Conservation (phyloP, 2,329 filamentous ascomycete genomes). For the Pseudogymnoascus sp. region DNA sequence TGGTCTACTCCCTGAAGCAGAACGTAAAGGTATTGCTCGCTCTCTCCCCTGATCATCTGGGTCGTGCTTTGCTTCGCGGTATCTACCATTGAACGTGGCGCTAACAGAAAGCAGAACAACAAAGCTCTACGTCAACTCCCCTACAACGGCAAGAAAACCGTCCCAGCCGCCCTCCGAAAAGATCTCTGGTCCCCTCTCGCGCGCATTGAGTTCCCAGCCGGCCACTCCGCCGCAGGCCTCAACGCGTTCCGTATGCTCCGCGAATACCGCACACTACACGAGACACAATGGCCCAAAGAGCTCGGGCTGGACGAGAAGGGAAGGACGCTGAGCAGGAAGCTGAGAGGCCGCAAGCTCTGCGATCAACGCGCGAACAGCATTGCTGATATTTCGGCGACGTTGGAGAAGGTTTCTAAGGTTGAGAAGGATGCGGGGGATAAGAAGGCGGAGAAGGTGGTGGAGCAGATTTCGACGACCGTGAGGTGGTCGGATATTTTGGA, state of each 20-base stretch:
- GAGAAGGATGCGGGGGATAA: slow-evolving; percentile 9
- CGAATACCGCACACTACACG: slow-evolving; percentile 57
- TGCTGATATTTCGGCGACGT: slow-evolving; percentile 56
- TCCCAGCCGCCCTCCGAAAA: slow-evolving; percentile 56
- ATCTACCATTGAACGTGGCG: neutral
- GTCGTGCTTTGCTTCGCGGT: neutral
- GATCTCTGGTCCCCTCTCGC: slow-evolving; percentile 62
- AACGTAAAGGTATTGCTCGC: slow-evolving; percentile 28
- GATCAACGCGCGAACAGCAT: slow-evolving; percentile 56
- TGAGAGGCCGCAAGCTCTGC: slow-evolving; percentile 48
- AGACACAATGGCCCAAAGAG: slow-evolving; percentile 52
- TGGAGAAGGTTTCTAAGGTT: slow-evolving; percentile 27
- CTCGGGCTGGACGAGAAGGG: slow-evolving; percentile 30
- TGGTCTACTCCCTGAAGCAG: slow-evolving; percentile 34
- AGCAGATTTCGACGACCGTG: slow-evolving; percentile 21
- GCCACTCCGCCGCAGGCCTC: slow-evolving; percentile 45
- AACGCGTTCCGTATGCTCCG: slow-evolving; percentile 57
- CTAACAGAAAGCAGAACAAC: slow-evolving; percentile 30
- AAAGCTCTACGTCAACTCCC: slow-evolving; percentile 51
- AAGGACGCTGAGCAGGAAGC: slow-evolving; percentile 20
- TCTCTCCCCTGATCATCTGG: neutral
- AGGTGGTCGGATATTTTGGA: slow-evolving; percentile 32
- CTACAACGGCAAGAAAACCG: slow-evolving; percentile 62
- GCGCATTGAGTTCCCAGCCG: slow-evolving; percentile 50
- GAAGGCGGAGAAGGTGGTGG: slow-evolving; percentile 11